These are phyloP conservation scores for Solanum appendiculatum DNA, from an alignment of 257 asterid genomes.

Conservation along the genomic window DNA sequence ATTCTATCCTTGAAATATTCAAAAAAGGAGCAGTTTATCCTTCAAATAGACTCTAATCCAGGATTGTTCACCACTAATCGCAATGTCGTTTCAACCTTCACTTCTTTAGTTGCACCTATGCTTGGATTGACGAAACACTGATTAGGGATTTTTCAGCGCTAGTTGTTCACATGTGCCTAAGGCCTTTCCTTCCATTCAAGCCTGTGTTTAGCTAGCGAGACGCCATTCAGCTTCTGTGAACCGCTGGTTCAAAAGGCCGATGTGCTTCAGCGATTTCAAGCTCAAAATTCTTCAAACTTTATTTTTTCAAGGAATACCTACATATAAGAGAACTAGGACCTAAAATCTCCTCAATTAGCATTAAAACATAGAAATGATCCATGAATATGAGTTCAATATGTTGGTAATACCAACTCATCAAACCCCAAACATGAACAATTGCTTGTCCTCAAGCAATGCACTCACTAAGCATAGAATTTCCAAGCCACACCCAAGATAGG, in stretches of 20 bases:
- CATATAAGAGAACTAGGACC: neutral
- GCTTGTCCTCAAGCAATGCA: neutral
- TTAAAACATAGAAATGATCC: neutral
- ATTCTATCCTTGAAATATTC: neutral
- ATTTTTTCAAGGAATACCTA: neutral
- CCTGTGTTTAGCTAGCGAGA: neutral
- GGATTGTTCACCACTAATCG: neutral
- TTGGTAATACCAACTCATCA: neutral
- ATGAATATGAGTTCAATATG: neutral
- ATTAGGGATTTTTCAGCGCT: neutral
- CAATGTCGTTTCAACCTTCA: no score
- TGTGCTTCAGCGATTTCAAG: neutral
- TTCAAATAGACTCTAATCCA: neutral
- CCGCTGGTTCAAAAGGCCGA: no score
- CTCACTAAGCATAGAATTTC: neutral
- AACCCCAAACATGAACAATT: no score
- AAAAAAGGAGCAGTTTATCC: neutral
- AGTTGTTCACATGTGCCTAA: neutral
- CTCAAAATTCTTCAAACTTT: neutral
- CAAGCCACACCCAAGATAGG: neutral
- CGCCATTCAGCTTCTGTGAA: neutral
- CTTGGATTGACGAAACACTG: neutral
- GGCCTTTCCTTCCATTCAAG: neutral
- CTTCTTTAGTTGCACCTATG: neutral
- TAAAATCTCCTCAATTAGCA: neutral